Percentiles rank a stretch among this genome's conserved stretches.
Conservation (phyloP, 176 grass and related monocot genomes). For the Carex myosuroides region DNA sequence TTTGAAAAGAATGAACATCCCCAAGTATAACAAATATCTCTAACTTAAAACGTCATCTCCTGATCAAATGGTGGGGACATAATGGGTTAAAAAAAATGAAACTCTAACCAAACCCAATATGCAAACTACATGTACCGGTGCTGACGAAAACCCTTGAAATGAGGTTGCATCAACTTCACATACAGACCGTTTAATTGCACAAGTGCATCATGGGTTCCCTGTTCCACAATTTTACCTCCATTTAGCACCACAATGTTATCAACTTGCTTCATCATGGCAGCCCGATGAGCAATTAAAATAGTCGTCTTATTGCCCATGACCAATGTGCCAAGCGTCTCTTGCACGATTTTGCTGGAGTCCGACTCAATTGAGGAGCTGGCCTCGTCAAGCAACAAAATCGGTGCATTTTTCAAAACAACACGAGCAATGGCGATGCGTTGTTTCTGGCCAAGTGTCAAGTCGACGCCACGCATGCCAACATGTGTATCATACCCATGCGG, state of each 20-base stretch:
- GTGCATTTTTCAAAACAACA: slow-evolving; percentile 93
- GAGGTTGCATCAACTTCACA: slow-evolving; percentile 94
- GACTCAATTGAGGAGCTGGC: slow-evolving; percentile 93
- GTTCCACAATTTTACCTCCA: slow-evolving; percentile 87
- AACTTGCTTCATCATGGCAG: slow-evolving; percentile 95
- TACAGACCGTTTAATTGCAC: slow-evolving; percentile 87
- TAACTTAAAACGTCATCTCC: not conserved
- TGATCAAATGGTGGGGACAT: not conserved
- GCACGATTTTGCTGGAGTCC: slow-evolving; percentile 89
- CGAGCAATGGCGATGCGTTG: slow-evolving; percentile 90
- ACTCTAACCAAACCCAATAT: slow-evolving; percentile 3
- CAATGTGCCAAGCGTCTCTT: slow-evolving; percentile 84
- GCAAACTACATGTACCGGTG: slow-evolving; percentile 62
- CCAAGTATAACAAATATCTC: not conserved
- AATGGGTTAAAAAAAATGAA: not conserved
- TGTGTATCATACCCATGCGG: slow-evolving; percentile 96
- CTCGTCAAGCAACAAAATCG: slow-evolving; percentile 85
- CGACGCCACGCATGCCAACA: slow-evolving; percentile 83
- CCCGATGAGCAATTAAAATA: slow-evolving; percentile 75
- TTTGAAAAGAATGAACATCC: slow-evolving; percentile 9
- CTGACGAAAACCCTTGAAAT: slow-evolving; percentile 90
- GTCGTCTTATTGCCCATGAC: slow-evolving; percentile 99
- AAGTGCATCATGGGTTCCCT: slow-evolving; percentile 73
- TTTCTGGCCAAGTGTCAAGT: slow-evolving; percentile 91
- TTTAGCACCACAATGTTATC: slow-evolving; percentile 92